Percentiles rank a stretch among this genome's conserved stretches.
These are phyloP conservation scores for Oehlia diaphana DNA, from an alignment of 192 early-diverging fungal genomes.

Conservation along the genomic window DNA sequence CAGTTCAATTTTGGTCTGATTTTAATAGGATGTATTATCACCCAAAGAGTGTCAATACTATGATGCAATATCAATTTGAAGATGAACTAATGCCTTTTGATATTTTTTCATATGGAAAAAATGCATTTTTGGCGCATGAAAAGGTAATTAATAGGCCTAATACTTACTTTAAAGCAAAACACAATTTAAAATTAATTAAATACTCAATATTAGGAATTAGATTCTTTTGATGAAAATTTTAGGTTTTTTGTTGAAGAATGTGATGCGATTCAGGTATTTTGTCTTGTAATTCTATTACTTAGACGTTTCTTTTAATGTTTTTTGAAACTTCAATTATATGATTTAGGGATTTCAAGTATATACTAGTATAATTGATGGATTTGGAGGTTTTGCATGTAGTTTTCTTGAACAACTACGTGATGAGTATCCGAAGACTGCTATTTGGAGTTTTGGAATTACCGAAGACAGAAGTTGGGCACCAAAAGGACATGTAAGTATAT, in stretches of 20 bases:
- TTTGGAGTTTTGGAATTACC: constrained; percentile 59
- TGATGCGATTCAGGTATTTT: constrained; percentile 48
- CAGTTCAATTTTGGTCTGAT: constrained; percentile 76
- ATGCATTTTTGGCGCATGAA: constrained; percentile 51
- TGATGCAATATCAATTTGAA: constrained; percentile 43
- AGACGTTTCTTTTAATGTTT: neutral
- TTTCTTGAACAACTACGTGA: constrained; percentile 63
- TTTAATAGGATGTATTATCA: constrained; percentile 76
- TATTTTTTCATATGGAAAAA: constrained; percentile 47
- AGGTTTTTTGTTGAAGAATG: constrained; percentile 58
- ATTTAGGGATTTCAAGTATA: constrained; percentile 73
- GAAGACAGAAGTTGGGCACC: constrained; percentile 15
- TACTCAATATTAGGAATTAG: constrained; percentile 40
- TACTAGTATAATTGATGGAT: constrained; percentile 61
- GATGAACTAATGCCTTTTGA: constrained; percentile 55
- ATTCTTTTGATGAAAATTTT: constrained; percentile 55
- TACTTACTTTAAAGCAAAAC: neutral
- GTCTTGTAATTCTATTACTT: neutral
- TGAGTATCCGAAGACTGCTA: constrained; percentile 66
- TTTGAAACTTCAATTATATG: neutral
- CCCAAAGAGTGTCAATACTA: constrained; percentile 58
- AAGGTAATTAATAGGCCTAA: constrained; percentile 34
- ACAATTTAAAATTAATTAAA: neutral
- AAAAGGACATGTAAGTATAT: neutral
- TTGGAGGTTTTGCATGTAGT: constrained; percentile 66